Evolutionary conservation across 192 early-diverging fungal genomes (phyloP), one percentile per base, ranked within the genome.

Genomic region (Coemansia sp.): DNA sequence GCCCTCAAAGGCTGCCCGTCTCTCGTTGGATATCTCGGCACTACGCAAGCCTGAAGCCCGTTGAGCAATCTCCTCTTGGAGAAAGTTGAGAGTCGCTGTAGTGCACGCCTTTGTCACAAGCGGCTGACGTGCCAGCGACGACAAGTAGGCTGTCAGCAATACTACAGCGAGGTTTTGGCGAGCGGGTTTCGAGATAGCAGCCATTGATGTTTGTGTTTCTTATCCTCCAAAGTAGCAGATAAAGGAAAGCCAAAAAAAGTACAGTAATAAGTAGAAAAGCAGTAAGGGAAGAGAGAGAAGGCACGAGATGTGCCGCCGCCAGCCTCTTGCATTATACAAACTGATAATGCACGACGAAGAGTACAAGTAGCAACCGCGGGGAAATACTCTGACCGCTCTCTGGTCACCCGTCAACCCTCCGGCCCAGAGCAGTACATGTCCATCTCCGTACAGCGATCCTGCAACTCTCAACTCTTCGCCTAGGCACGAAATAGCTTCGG

Each of bases 91-190:
- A 4, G 86, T 75, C 22, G 89, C 91, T 6, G 90, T 80, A 11
- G 93, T 96, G 61, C 83, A 71, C 20, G 92, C 89, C 84, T 96
- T 96, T 61, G 94, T 94, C 43, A 83, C 79, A 24, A 96, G 73
- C 20, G 94, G 94, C 47, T 89, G 74, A 39, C 83, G 74, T 9
- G 82, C 82, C 12, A 93, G 84, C 50, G 83, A 72, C 6, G 84
- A 56, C 13, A 92, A 71, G 74, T 93, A 93, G 53, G 81, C 75
- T 1, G 84, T 68, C 71, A 91, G 74, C 44, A 92, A 63, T 3
- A 76, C 49, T 11, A 76, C 50, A 0, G 75, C 75, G 10, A 86
- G 40, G 80, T 65, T 77, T 32, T 76, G 67, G 35, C 55, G 62
- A 45, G 68, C 49, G 60, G 69, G 73, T 53, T 74, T 86, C 18